Percentiles rank a stretch among this genome's conserved stretches.
Conservation (phyloP, 352 stramenopile genomes). For the Blastocystis sp. region DNA sequence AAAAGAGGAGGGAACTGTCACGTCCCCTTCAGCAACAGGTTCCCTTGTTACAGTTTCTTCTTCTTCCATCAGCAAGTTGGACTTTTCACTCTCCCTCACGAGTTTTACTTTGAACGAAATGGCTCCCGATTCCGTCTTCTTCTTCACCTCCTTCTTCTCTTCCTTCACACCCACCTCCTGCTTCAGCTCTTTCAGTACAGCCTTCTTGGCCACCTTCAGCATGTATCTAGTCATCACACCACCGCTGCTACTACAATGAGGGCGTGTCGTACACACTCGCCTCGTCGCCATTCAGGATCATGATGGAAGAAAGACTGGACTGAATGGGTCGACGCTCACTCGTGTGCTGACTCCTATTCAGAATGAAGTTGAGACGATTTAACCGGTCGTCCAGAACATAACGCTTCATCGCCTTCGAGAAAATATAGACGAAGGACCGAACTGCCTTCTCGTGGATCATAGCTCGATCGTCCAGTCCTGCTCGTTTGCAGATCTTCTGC, state of each 20-base stretch:
- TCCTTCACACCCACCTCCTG: constrained; percentile 21
- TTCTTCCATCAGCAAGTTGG: background rate
- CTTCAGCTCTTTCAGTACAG: background rate
- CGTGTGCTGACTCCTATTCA: background rate
- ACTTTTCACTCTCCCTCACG: background rate
- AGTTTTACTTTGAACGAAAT: constrained; percentile 25
- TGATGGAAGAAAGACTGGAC: background rate
- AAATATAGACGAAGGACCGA: background rate
- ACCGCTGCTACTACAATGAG: background rate
- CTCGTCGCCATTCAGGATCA: background rate
- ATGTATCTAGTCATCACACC: background rate
- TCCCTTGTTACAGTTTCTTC: background rate
- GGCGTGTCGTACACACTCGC: constrained; percentile 25
- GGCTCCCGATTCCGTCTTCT: background rate
- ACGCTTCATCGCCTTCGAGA: background rate
- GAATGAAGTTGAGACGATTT: background rate
- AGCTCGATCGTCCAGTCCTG: background rate
- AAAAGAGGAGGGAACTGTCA: background rate
- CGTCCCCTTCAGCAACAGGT: background rate
- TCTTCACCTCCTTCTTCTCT: constrained; percentile 12
- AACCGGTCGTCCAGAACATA: background rate
- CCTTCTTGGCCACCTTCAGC: constrained; percentile 52
- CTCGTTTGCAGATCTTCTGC: background rate
- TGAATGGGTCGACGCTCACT: background rate
- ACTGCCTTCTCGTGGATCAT: background rate